These are phyloP conservation scores for Lepidopterella palustris DNA, from an alignment of 495 filamentous ascomycete species.

Conservation along the genomic window DNA sequence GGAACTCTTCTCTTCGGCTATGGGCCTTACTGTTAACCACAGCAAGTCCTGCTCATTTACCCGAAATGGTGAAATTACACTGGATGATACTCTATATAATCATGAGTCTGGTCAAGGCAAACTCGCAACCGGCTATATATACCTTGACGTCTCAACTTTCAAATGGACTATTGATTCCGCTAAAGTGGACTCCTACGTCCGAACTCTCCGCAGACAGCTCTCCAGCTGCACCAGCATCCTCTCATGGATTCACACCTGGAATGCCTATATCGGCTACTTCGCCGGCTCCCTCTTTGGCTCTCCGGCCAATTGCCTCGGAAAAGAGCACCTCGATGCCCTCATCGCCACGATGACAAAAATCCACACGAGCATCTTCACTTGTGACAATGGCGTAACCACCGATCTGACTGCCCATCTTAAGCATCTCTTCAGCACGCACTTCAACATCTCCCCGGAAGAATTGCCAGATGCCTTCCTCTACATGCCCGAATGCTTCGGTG, in stretches of 20 bases:
- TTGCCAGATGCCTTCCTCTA: constrained; percentile 17
- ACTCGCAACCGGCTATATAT: constrained; percentile 9
- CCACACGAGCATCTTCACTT: constrained; percentile 11
- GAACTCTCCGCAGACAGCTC: constrained; percentile 13
- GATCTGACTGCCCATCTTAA: constrained; percentile 11
- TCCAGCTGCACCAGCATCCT: constrained; percentile 10
- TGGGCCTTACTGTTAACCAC: not conserved
- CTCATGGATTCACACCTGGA: constrained; percentile 21
- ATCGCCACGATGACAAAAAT: constrained; percentile 6
- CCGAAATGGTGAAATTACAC: too few species aligned
- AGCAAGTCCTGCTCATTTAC: not conserved
- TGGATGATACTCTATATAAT: too few species aligned
- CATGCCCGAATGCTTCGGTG: constrained; percentile 17
- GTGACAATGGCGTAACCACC: not conserved
- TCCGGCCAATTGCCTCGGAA: constrained; percentile 19
- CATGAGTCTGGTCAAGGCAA: too few species aligned
- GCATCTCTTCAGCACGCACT: not conserved
- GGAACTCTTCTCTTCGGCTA: not conserved
- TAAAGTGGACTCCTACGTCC: constrained; percentile 12
- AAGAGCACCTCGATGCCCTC: constrained; percentile 15
- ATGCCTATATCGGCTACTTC: constrained; percentile 10
- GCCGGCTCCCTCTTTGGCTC: constrained; percentile 14
- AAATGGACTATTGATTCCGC: constrained; percentile 11
- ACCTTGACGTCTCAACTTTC: not conserved
- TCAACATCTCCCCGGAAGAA: not conserved